Evolutionary conservation across 129 eudicot genomes (phyloP), one percentile per base, ranked within the genome.

Genomic region (Escallonia herrerae): DNA sequence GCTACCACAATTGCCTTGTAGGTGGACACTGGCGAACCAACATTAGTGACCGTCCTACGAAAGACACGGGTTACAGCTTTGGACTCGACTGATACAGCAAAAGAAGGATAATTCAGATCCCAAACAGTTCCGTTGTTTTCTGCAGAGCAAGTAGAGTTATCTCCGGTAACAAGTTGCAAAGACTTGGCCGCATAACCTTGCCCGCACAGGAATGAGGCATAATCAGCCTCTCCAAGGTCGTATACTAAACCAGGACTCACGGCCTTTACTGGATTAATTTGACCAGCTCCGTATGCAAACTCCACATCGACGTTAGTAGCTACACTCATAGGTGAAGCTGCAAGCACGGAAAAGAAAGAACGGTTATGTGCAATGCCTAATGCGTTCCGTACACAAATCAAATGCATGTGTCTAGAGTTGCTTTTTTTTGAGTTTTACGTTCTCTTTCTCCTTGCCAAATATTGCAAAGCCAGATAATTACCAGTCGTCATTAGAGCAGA

Each of bases 41-140:
- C 81, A 63, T 80, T 80, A 7, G 81, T 75, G 22, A 80, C 84
- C 0, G 74, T 80, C 40, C 84, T 54, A 7, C 60, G 70, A 51
- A 75, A 80, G 6, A 50, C 63, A 2, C 68, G 64, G 10, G 7
- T 67, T 40, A 54, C 4, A 3, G 51, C n/a, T 10, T 15, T 39
- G 7, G 50, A 6, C 5, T 43, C 3, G 6, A 42, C 43, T 0
- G 81, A 70, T 9, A 71, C 46, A 2, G 76, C 58, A 59, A 77
- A 71, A 4, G 82, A 71, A 15, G 82, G 82, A n/a, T 66, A 77
- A 50, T 77, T 77, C 7, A 77, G 63, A 49, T 71, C 74, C 65
- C 66, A 71, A 39, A 66, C 77, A 3, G 74, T 66, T 37, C 69
- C 71, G 40, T 58, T 71, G 50, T 40, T 66, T 1, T 65, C 40